These are phyloP conservation scores for Picochlorum costavermella DNA, from an alignment of 139 green algal genomes.

Conservation along the genomic window DNA sequence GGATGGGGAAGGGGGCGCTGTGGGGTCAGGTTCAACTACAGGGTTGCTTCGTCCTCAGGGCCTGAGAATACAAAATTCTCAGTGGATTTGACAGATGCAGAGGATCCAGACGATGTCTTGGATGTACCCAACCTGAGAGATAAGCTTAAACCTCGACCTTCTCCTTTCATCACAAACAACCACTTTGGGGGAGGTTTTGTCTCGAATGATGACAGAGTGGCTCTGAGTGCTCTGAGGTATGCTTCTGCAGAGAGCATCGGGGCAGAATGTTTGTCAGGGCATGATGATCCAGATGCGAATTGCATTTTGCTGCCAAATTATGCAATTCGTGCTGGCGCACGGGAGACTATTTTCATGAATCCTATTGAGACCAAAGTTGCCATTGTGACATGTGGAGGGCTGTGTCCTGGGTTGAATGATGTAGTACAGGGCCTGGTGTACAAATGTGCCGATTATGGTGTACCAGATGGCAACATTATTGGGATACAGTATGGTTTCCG, in stretches of 20 bases:
- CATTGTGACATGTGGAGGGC: slow-evolving; percentile 92
- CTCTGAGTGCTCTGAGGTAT: slow-evolving; percentile 72
- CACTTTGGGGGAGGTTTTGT: slow-evolving; percentile 85
- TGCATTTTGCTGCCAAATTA: slow-evolving; percentile 71
- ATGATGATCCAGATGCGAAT: slow-evolving; percentile 2
- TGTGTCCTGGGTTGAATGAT: slow-evolving; percentile 97
- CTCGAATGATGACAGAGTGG: slow-evolving; percentile 66
- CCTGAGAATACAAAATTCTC: slow-evolving; percentile 13
- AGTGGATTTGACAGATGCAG: slow-evolving; percentile 11
- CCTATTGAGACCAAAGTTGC: slow-evolving; percentile 50
- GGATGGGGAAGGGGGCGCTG: too few relatives aligned
- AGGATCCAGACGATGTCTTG: slow-evolving; percentile 43
- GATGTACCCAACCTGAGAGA: slow-evolving; percentile 42
- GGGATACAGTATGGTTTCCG: slow-evolving; percentile 82
- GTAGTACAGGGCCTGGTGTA: slow-evolving; percentile 85
- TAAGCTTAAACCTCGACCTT: slow-evolving; percentile 32
- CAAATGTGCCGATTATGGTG: slow-evolving; percentile 80
- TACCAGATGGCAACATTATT: slow-evolving; percentile 79
- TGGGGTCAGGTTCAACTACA: too few relatives aligned
- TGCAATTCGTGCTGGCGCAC: slow-evolving; percentile 67
- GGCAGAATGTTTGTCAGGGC: not conserved
- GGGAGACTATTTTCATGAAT: slow-evolving; percentile 81
- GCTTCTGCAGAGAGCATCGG: slow-evolving; percentile 46
- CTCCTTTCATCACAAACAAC: slow-evolving; percentile 37
- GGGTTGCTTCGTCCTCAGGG: too few relatives aligned